Evolutionary conservation across 495 filamentous ascomycete species (phyloP).

Genomic region (Xylaria nigripes): DNA sequence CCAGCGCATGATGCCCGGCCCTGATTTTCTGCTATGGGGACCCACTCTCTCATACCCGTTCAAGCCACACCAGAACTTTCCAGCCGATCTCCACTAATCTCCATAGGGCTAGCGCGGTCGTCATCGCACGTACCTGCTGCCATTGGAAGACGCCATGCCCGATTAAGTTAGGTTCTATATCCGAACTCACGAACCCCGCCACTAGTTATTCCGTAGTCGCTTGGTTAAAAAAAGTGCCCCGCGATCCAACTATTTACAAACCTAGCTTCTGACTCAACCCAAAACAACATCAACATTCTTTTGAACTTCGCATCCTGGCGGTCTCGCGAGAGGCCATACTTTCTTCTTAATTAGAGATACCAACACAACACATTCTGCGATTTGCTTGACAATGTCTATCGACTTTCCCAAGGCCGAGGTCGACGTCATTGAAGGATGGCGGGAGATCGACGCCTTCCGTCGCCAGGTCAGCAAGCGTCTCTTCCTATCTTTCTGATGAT

Average conservation of each 20-base stretch:
- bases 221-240: constrained; percentile 8
- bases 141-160: too few relatives aligned
- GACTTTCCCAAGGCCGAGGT: constrained; percentile 90
- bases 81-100: not conserved
- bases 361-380: not conserved
- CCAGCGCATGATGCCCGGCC: not conserved
- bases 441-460: constrained; percentile 81
- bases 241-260: constrained; percentile 2
- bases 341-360: not conserved
- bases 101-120: not conserved
- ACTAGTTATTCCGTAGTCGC: constrained; percentile 5
- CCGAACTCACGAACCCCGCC: constrained; percentile 4
- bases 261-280: constrained; percentile 8
- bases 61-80: not conserved
- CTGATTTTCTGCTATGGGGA: too few relatives aligned
- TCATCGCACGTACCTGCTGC: too few relatives aligned
- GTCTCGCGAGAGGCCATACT: not conserved
- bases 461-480: constrained; percentile 43
- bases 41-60: not conserved
- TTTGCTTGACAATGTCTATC: constrained; percentile 57
- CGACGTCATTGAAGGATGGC: constrained; percentile 70
- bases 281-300: not conserved
- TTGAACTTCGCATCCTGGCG: not conserved
- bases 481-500: not conserved
- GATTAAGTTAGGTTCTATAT: not conserved